Conservation (phyloP, 352 stramenopile species). For the Phytophthora lateralis region DNA sequence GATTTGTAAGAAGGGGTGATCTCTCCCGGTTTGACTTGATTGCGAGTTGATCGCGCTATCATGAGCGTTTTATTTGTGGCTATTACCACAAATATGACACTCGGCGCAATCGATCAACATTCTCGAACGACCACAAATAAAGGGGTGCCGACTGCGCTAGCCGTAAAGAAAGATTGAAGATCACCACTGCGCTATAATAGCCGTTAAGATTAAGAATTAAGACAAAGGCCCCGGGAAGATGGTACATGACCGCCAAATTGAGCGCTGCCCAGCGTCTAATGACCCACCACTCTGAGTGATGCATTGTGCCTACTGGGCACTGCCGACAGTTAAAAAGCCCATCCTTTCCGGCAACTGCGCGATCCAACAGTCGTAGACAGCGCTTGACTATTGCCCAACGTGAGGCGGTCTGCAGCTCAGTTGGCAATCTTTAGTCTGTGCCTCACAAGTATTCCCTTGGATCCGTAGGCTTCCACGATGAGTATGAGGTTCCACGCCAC, state of each 20-base stretch:
- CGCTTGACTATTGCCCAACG: constrained; percentile 6
- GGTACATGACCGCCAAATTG: no score
- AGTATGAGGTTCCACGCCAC: constrained; percentile 21
- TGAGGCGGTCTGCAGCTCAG: constrained; percentile 1
- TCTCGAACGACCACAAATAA: constrained; percentile 11
- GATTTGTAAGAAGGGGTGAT: background rate
- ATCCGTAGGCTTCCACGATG: background rate
- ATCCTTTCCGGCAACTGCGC: background rate
- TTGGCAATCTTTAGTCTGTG: constrained; percentile 7
- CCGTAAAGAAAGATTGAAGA: no score
- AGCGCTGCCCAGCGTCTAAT: background rate
- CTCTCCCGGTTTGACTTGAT: constrained; percentile 3
- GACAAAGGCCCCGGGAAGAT: no score
- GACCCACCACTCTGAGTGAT: constrained; percentile 5
- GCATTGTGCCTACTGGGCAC: background rate
- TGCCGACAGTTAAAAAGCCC: background rate
- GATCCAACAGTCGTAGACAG: background rate
- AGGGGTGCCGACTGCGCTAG: no score
- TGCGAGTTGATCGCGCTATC: constrained; percentile 16
- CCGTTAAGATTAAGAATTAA: no score
- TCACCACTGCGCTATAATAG: no score
- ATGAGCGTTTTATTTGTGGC: constrained; percentile 5
- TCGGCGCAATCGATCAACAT: constrained; percentile 22
- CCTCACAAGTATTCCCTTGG: background rate
- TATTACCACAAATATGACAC: background rate